These are phyloP conservation scores for Endotrypanum monterogeii DNA, from an alignment of 208 protist genomes.

Conservation along the genomic window DNA sequence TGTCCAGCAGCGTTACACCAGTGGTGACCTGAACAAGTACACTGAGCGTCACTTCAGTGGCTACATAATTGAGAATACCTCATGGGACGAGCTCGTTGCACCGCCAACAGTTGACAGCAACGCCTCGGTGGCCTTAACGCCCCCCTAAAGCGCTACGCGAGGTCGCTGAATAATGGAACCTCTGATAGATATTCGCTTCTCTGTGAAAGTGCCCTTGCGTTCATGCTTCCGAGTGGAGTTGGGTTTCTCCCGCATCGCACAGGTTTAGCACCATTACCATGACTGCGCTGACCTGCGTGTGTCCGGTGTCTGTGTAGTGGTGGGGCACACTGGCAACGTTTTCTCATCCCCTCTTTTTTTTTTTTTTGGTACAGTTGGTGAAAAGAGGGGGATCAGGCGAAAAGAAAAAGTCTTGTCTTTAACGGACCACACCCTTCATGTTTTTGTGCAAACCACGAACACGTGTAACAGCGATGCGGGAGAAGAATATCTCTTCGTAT, in stretches of 20 bases:
- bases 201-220: conserved; percentile 1
- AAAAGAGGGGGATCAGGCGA: background rate
- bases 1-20: conserved; percentile 88
- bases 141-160: background rate
- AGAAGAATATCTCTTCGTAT: background rate
- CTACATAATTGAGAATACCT: conserved; percentile 72
- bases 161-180: background rate
- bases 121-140: background rate
- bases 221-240: background rate
- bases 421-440: background rate
- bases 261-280: background rate
- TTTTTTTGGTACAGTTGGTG: background rate
- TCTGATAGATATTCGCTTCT: background rate
- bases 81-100: conserved; percentile 74
- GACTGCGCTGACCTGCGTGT: background rate
- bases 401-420: background rate
- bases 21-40: conserved; percentile 51
- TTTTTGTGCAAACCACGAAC: background rate
- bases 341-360: background rate
- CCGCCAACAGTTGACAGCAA: conserved; percentile 6
- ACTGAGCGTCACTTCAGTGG: conserved; percentile 85
- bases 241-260: background rate
- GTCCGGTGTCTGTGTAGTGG: background rate
- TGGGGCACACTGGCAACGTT: too few relatives aligned
- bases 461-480: background rate